Evolutionary conservation across 805 yeast genomes (phyloP), one percentile per base, ranked within the genome.

Genomic region (Candida maltosa): DNA sequence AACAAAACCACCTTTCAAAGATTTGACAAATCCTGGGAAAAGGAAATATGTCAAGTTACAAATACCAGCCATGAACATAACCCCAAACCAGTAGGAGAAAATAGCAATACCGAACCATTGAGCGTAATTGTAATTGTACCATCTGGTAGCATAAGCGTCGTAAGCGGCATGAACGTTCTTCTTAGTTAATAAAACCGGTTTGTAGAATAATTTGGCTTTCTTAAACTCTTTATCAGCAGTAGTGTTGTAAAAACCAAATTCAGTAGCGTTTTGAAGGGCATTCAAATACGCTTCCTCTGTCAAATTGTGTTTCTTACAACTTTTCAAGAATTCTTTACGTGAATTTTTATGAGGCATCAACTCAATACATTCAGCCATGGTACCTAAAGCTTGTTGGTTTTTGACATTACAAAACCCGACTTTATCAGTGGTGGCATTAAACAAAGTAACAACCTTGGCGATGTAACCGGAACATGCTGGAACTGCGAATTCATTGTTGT

Each of bases 61-160:
- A 8, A 73, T 17, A 2, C 67, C 65, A 4, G 73, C 63, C 18
- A 68, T 22, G 1, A 75, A 23, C 37, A 74, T 46, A 25, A 78
- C 54, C 1, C 60, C 35, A 4, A 60, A 70, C 78, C 80, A 75
- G 43, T 69, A 75, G 0, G 72, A 70, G 19, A 78, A 38, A 22
- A 67, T 41, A 2, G 67, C 76, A 11, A 66, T 54, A 26, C 68
- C 51, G 50, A 47, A 39, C 70, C 59, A 40, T 58, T 65, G 32
- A 59, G 63, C 39, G 65, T 62, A 26, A 74, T 76, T 55, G 37
- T 49, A 53, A 42, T 58, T 58, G 21, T 46, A 44, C 33, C 20
- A 58, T 37, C 70, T 54, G 22, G 56, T 58, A 7, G 51, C 37
- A 7, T 35, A 42, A n/a, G 65, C 52, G 37, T 50, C 42, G 40